Evolutionary conservation across 2,329 filamentous ascomycete species (phyloP), one percentile per base, ranked within the genome.

Genomic region (Cladobotryum protrusum): DNA sequence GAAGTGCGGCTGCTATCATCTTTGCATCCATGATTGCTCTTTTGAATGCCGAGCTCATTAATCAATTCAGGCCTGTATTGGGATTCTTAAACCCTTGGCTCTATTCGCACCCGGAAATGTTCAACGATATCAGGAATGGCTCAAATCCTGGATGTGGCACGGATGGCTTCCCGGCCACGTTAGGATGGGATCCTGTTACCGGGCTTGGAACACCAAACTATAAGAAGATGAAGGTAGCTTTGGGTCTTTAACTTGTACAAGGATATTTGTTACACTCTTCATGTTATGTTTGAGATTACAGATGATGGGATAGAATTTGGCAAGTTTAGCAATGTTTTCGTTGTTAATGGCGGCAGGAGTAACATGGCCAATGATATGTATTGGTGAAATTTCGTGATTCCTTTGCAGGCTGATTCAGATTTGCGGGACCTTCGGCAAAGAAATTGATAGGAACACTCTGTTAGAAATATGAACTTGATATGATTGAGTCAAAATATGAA

Each of bases 1-100:
- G 11, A 6, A 37, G 35, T 45, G 61, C 57, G 5, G 61, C 61
- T 20, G 63, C 62, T 5, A 63, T 63, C 1, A 57, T 60, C 11
- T 62, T 65, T 20, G 62, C 53, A 3, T 56, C 57, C 29, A 61
- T 68, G 48, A 53, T 67, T 43, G 57, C 56, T 15, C 48, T 64
- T 43, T 52, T 62, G 3, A 63, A 63, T 17, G 58, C 52, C 32
- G 55, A 57, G 50, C 52, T 59, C n/a, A n/a, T 62, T 20, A 42
- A 46, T 14, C 53, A 43, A 2, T 54, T 55, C 9, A 62, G 58
- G 49, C 46, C 53, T 4, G 13, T 18, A 5, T 14, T 20, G n/a
- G 40, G 40, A 1, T 42, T 42, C 13, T 24, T 42, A 17, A 48
- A 18, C 19, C 40, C 40, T 7, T 19, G 13, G n/a, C 40, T 42